Percentiles rank a stretch among this genome's conserved stretches.
phyloP scores from a whole-genome alignment of 441 rosid genomes.

The Erodium chrysanthum region DNA sequence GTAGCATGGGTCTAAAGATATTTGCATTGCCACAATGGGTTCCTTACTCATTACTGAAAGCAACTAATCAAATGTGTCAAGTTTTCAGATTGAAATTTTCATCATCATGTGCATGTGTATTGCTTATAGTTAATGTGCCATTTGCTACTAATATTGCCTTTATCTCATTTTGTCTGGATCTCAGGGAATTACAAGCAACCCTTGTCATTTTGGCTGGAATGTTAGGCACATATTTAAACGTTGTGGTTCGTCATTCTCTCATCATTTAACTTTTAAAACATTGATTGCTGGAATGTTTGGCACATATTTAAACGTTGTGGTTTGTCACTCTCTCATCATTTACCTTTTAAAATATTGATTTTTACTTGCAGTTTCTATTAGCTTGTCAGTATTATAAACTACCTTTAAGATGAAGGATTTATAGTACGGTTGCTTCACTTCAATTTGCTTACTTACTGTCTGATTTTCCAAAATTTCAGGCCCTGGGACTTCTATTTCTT shows the following conservation, averaged over 20 bases:
- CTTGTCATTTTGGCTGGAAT: constrained; percentile 13
- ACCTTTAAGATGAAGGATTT: background rate
- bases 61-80: background rate
- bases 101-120: constrained; percentile 2
- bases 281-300: constrained; percentile 67
- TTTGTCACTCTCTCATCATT: constrained; percentile 33
- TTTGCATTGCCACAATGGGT: background rate
- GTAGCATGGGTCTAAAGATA: background rate
- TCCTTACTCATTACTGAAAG: background rate
- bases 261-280: constrained; percentile 10
- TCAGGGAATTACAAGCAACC: too few species aligned
- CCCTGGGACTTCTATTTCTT: constrained; percentile 76
- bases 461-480: constrained; percentile 47
- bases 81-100: constrained; percentile 1
- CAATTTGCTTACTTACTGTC: constrained; percentile 15
- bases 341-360: constrained; percentile 9
- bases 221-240: constrained; percentile 63
- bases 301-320: constrained; percentile 80
- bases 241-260: constrained; percentile 59
- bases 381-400: background rate
- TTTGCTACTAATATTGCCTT: constrained; percentile 13
- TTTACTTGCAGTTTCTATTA: constrained; percentile 9
- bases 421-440: background rate
- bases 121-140: background rate
- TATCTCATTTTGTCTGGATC: constrained; percentile 12